phyloP scores from a whole-genome alignment of 176 grass and related monocot species.

The Oryza glaberrima region DNA sequence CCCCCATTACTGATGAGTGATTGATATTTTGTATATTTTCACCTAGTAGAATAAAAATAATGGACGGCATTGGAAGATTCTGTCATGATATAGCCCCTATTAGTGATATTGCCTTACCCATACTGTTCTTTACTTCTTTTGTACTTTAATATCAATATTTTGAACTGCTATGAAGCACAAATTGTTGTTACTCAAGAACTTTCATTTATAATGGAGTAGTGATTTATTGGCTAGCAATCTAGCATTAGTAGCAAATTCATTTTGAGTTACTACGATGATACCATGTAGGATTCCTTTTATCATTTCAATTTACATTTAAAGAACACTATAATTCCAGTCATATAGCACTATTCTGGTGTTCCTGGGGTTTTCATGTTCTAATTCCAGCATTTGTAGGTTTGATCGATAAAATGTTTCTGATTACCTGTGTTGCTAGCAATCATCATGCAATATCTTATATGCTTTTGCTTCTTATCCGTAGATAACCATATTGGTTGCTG shows the following conservation, averaged over 20 bases:
- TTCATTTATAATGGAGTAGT: not conserved
- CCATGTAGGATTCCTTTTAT: not conserved
- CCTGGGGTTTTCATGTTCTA: too few relatives aligned
- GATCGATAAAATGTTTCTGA: not conserved
- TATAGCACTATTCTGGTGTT: not conserved
- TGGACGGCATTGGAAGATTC: not conserved
- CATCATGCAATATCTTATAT: conserved; percentile 11
- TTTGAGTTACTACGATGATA: not conserved
- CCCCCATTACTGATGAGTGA: not conserved
- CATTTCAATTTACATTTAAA: not conserved
- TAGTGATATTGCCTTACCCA: not conserved
- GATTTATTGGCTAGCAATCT: not conserved
- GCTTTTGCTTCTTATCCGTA: not conserved
- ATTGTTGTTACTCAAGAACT: not conserved
- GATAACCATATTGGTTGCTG: conserved; percentile 68
- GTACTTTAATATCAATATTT: not conserved
- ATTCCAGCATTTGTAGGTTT: not conserved
- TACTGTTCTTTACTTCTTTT: not conserved
- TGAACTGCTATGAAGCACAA: not conserved
- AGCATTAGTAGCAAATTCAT: not conserved
- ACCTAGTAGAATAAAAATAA: conserved; percentile 2
- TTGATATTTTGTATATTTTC: not conserved
- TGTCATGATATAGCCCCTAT: not conserved
- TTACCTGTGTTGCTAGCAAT: conserved; percentile 7
- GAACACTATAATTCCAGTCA: not conserved